Base-by-base conservation (phyloP, 345 rosid genomes). In the Aethionema arabicum region DNA sequence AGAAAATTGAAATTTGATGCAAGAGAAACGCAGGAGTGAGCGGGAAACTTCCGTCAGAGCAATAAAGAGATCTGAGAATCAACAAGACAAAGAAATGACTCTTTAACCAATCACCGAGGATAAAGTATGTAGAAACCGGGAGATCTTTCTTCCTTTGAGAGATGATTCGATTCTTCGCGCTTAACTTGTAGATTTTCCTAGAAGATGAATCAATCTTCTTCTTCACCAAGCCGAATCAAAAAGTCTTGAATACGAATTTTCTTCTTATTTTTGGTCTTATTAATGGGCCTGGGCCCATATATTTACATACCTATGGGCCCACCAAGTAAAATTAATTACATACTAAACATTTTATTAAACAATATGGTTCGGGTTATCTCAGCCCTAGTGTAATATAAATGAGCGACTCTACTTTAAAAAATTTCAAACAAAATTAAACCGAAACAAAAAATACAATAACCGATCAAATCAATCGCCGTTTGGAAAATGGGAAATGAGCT, bases 141-240 rank as follows among this genome's bases (percentile, higher is more conserved):
- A 37, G 55, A 60, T 15, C 27, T 32, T 41, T 32, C 6, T 40
- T 39, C 14, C 4, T 50, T 12, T 11, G 36, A 11, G 53, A 33
- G 29, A 32, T 30, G 69, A 56, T 70, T 62, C 74, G 73, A 55
- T 16, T 63, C 74, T 63, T 56, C 59, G 64, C 11, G 61, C 32
- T 68, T 69, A 60, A 53, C 36, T 31, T 46, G 60, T 68, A 16
- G 61, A 56, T 59, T 49, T 52, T 36, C 45, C 27, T 60, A 8
- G 36, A 8, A 32, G 11, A 58, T 46, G 6, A 0, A 11, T 50
- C 30, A 0, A 11, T 50, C 30, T 13, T 48, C 12, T 10, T 12
- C 12, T 36, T 64, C 51, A 63, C 27, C 37, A 36, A 35, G 35
- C 29, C 55, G 44, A 45, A 32, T 45, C 16, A 45, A 14, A 32